Evolutionary conservation across 495 filamentous ascomycete species (phyloP), one percentile per base, ranked within the genome.

Genomic region (Emericellopsis terricola): DNA sequence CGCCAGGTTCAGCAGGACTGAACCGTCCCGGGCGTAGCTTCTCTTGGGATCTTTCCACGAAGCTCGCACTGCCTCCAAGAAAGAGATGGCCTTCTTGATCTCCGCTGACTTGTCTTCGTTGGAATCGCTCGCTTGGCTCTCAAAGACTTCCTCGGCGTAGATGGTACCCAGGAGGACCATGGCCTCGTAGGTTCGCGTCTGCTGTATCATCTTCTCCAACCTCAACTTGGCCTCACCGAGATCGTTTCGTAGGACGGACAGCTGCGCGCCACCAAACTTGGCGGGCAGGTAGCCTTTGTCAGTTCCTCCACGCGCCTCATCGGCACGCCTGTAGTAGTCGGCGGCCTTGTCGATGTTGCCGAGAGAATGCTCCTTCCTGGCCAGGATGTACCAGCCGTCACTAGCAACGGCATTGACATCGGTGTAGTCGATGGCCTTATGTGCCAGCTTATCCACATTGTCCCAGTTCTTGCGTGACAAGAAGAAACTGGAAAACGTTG

Each of bases 361-460:
- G 14, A 52, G 53, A 27, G 79, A 81, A 53, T 97, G 89, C 40
- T 81, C 76, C 47, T 91, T 94, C 29, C 85, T 65, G 9, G 81
- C 89, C 10, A 96, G 72, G 3, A 93, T 57, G 54, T 93, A 96
- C 84, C 84, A 94, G 15, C 87, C 89, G 46, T 97, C 89, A 50
- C 84, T 93, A 2, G 86, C 86, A 49, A 96, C 81, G 9, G 81
- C 77, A 52, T 91, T 86, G 40, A 94, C 85, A 49, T 97, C 89
- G 2, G 87, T 94, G 38, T 80, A 71, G 47, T 94, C 81, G 40
- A 96, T 94, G 1, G 91, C 85, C 51, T 87, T 89, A 49, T 86
- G 78, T 18, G 89, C 81, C 7, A 96, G 67, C 8, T 67, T 68
- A 39, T 97, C 87, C 8, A 89, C 87, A 31, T 78, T 79, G 2